Evolutionary conservation across 139 green algal species (phyloP).

Genomic region (Haematococcus lacustris): DNA sequence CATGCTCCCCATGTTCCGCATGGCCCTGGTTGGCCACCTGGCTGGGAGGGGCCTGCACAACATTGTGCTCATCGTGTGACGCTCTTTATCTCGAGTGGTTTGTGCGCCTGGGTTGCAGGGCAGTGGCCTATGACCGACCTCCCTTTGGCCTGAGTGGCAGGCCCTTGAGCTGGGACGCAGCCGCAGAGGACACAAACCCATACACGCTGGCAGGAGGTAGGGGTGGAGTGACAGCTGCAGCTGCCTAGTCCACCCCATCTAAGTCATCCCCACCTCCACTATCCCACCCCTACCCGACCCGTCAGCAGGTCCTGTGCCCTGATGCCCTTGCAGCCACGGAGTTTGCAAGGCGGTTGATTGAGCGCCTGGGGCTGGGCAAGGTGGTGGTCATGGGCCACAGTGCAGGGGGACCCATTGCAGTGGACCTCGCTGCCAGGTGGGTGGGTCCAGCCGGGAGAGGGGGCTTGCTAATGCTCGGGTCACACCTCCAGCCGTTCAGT

Average conservation of each 20-base stretch:
- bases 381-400: conserved; percentile 55
- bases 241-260: no score
- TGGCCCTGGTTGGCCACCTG: no score
- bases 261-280: no score
- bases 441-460: no score
- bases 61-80: background rate
- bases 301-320: no score
- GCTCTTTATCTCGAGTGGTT: no score
- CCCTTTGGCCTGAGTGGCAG: conserved; percentile 57
- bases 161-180: conserved; percentile 35
- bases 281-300: no score
- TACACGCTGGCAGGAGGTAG: conserved; percentile 31
- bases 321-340: background rate
- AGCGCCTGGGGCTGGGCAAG: conserved; percentile 10
- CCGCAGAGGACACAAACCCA: conserved; percentile 32
- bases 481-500: no score
- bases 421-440: conserved; percentile 38
- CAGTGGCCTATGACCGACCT: conserved; percentile 61
- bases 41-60: background rate
- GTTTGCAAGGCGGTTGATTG: conserved; percentile 22
- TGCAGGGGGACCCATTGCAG: conserved; percentile 41
- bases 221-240: background rate
- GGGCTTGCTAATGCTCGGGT: no score
- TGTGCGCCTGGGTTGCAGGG: conserved; percentile 14
- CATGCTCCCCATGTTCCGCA: no score